Conservation (phyloP, 2,329 filamentous ascomycete genomes). For the Trichoderma oligosporum region DNA sequence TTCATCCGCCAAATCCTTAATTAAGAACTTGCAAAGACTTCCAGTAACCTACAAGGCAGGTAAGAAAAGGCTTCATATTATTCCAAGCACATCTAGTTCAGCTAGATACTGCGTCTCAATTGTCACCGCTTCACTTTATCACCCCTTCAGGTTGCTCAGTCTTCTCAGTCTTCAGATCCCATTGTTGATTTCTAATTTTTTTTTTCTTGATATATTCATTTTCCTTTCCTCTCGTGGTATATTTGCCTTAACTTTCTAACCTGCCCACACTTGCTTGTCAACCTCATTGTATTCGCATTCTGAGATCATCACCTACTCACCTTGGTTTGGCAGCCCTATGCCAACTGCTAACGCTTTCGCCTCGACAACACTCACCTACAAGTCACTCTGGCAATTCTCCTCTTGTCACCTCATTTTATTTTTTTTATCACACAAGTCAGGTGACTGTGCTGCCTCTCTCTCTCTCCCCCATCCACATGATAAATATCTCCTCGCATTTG, state of each 20-base stretch:
- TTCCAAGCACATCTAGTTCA: neutral
- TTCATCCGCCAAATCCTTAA: too few species aligned
- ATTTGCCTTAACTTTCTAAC: too few species aligned
- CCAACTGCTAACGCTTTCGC: neutral
- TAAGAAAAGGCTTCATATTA: neutral
- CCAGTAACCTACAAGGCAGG: neutral
- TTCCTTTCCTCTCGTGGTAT: too few species aligned
- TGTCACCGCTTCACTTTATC: neutral
- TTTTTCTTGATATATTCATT: too few species aligned
- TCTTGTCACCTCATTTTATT: neutral
- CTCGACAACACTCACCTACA: neutral
- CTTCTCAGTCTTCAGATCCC: neutral
- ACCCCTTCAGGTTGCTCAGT: neutral
- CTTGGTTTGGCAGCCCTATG: neutral
- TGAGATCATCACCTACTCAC: neutral
- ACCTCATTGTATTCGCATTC: neutral
- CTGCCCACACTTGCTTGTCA: neutral
- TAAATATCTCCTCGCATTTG: neutral
- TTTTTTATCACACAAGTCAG: neutral
- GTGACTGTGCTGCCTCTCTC: slow-evolving; percentile 1
- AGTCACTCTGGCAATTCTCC: neutral
- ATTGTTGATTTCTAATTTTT: neutral
- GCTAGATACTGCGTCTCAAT: neutral
- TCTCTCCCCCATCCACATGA: neutral
- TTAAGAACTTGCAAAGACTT: neutral